These are phyloP conservation scores for Paspalum vaginatum DNA, from an alignment of 176 grass and related monocot species.

Conservation along the genomic window DNA sequence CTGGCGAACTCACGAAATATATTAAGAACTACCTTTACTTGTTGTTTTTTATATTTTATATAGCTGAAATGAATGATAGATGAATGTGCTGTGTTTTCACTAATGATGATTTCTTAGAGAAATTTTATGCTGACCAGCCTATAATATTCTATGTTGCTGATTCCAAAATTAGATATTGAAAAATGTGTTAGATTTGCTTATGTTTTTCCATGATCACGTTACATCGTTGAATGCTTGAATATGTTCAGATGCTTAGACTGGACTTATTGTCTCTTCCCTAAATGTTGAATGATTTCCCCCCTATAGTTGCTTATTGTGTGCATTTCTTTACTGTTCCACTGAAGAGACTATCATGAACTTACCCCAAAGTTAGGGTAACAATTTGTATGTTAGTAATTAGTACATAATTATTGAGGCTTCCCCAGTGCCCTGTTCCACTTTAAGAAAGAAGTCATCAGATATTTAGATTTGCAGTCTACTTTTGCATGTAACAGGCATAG, in stretches of 20 bases:
- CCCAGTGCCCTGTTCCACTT: background rate
- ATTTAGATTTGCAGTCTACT: background rate
- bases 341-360: conserved; percentile 9
- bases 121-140: conserved; percentile 32
- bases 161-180: conserved; percentile 30
- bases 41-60: conserved; percentile 22
- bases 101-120: conserved; percentile 17
- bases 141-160: background rate
- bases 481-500: conserved; percentile 24
- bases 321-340: conserved; percentile 24
- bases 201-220: too few relatives aligned
- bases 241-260: conserved; percentile 12
- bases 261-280: conserved; percentile 1
- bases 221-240: conserved; percentile 17
- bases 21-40: background rate
- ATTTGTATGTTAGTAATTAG: background rate
- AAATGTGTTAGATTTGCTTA: too few relatives aligned
- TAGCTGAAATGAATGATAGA: background rate
- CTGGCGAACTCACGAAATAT: conserved; percentile 11
- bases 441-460: background rate
- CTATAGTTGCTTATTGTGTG: conserved; percentile 13
- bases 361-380: background rate
- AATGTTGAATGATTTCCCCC: background rate
- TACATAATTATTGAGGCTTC: background rate
- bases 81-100: conserved; percentile 4